Percentiles rank a stretch among this genome's conserved stretches.
These are phyloP conservation scores for Colletotrichum tropicicola DNA, from an alignment of 2,329 filamentous ascomycete species.

Conservation along the genomic window DNA sequence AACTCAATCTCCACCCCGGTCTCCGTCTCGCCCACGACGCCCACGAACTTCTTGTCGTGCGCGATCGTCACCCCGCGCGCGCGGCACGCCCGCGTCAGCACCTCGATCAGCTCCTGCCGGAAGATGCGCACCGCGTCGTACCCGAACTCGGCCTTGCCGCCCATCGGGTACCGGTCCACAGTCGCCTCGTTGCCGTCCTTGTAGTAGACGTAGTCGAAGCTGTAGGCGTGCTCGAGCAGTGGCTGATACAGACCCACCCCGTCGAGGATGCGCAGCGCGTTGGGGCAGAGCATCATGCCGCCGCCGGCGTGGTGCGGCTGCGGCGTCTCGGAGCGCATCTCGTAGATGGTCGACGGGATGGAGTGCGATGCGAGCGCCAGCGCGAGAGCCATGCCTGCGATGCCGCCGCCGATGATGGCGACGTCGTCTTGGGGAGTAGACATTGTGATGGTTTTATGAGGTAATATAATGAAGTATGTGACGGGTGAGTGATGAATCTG, in stretches of 20 bases:
- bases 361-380: slow-evolving; percentile 60
- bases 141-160: slow-evolving; percentile 54
- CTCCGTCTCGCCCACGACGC: slow-evolving; percentile 49
- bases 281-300: slow-evolving; percentile 67
- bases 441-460: background rate
- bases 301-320: slow-evolving; percentile 57
- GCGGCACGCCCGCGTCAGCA: slow-evolving; percentile 43
- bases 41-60: slow-evolving; percentile 57
- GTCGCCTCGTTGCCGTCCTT: slow-evolving; percentile 43
- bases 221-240: slow-evolving; percentile 54
- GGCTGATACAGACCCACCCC: slow-evolving; percentile 55
- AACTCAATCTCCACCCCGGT: slow-evolving; percentile 56
- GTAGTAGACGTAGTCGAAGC: slow-evolving; percentile 61
- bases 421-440: background rate
- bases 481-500: background rate
- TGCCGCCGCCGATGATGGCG: slow-evolving; percentile 26
- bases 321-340: slow-evolving; percentile 47
- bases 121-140: slow-evolving; percentile 65
- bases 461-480: background rate
- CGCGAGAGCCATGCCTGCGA: slow-evolving; percentile 48
- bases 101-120: slow-evolving; percentile 54
- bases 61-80: slow-evolving; percentile 47
- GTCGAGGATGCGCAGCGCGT: slow-evolving; percentile 64
- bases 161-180: slow-evolving; percentile 57
- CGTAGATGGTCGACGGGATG: slow-evolving; percentile 61